phyloP scores from a whole-genome alignment of 176 grass and related monocot species.

The Oryza brachyantha region DNA sequence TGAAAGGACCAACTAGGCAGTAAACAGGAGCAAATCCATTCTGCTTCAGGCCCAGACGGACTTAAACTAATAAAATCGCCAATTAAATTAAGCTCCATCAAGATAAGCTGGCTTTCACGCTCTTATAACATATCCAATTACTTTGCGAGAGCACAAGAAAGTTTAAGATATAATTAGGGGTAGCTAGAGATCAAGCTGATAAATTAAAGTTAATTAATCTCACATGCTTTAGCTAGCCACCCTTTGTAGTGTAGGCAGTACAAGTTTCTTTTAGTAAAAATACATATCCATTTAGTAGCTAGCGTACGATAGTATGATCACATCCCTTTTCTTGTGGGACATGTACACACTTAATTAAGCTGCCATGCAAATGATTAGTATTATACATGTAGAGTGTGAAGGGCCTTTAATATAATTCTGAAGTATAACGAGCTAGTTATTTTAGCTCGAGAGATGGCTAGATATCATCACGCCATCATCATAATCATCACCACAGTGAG shows the following conservation, averaged over 20 bases:
- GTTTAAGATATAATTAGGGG: not conserved
- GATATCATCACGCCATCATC: constrained; percentile 42
- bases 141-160: not conserved
- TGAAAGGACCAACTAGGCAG: constrained; percentile 28
- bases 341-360: not conserved
- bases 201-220: constrained; percentile 12
- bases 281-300: not conserved
- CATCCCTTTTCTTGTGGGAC: constrained; percentile 24
- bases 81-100: not conserved
- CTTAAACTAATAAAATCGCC: constrained; percentile 16
- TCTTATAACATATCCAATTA: not conserved
- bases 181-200: not conserved
- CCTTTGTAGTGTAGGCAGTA: constrained; percentile 9
- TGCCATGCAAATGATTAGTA: constrained; percentile 34
- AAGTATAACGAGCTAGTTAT: not conserved
- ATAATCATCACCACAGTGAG: not conserved
- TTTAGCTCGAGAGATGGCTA: not conserved
- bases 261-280: not conserved
- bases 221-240: constrained; percentile 26
- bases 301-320: constrained; percentile 3
- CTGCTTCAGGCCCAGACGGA: not conserved
- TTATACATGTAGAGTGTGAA: not conserved
- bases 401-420: not conserved
- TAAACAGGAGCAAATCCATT: constrained; percentile 19
- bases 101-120: constrained; percentile 18